Evolutionary conservation across 352 stramenopile genomes (phyloP), one percentile per base, ranked within the genome.

Genomic region (Globisporangium sylvaticum): DNA sequence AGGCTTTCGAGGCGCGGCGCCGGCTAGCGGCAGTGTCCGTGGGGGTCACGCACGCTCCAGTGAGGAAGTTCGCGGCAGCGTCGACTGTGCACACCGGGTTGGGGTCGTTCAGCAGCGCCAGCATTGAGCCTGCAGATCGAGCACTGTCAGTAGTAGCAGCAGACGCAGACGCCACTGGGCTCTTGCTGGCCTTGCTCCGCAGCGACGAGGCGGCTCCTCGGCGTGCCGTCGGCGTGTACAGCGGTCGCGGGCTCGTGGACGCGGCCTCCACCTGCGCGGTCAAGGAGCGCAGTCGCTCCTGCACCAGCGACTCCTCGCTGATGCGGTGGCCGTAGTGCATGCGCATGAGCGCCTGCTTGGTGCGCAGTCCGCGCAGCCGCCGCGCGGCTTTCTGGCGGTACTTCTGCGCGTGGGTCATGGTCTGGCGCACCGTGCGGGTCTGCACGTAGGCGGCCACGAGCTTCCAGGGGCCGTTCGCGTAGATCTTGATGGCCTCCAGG

Each of bases 381-480:
- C 84, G 79, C 22, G 76, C 34, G 9, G 34, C 34, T 42, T 42
- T 42, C 34, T 42, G 34, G 12, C 34, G 79, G 65, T 90, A 91
- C 72, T 91, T 90, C 55, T 91, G 83, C 24, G 81, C 83, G 58
- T 93, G 83, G 0, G 82, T 91, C 81, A 90, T 90, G 37, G 81
- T 89, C 76, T 92, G 83, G 14, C 84, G 80, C 57, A 90, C 82
- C 0, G 81, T 90, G 60, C 83, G 83, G 20, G 85, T 91, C 39
- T 76, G 81, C 2, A 93, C 80, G 48, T 84, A 80, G 34, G 80
- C 77, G 14, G 83, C 83, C 15, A 92, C 78, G 54, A 83, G 53
- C 57, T 89, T 90, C 81, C 83, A 91, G 1, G 83, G 85, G 0
- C 83, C 81, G 39, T 85, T 89, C 53, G 76, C 31, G 70, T 90